phyloP scores from a whole-genome alignment of 2,329 filamentous ascomycete genomes.

The Penicillium sp. region DNA sequence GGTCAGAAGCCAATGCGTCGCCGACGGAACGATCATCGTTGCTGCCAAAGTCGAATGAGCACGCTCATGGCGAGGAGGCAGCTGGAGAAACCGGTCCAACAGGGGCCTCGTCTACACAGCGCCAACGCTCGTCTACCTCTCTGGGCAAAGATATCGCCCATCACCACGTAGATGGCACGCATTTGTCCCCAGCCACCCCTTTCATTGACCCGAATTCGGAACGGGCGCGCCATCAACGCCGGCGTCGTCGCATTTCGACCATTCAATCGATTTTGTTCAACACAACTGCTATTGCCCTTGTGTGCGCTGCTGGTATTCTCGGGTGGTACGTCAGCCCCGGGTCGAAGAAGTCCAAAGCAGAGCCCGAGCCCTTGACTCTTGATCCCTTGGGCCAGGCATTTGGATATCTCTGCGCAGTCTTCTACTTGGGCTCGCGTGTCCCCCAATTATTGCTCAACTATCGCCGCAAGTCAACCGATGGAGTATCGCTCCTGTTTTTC shows the following conservation, averaged over 20 bases:
- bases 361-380: constrained; percentile 51
- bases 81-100: constrained; percentile 2
- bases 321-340: constrained; percentile 74
- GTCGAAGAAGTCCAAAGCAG: constrained; percentile 15
- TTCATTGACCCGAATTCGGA: constrained; percentile 52
- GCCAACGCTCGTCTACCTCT: constrained; percentile 23
- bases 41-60: constrained; percentile 18
- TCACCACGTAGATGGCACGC: constrained; percentile 55
- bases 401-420: constrained; percentile 80
- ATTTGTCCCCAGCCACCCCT: constrained; percentile 77
- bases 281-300: constrained; percentile 66
- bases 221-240: constrained; percentile 18
- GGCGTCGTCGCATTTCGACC: constrained; percentile 30
- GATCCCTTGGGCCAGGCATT: constrained; percentile 80
- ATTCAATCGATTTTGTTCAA: constrained; percentile 62
- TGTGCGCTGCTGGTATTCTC: constrained; percentile 72
- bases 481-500: constrained; percentile 91
- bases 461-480: constrained; percentile 85
- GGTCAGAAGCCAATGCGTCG: constrained; percentile 13
- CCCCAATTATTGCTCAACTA: constrained; percentile 92
- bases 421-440: constrained; percentile 84
- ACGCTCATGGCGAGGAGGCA: constrained; percentile 10
- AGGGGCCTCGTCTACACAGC: constrained; percentile 7
- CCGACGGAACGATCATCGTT: constrained; percentile 29
- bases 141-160: constrained; percentile 44